Evolutionary conservation across 2,329 filamentous ascomycete genomes (phyloP).

Genomic region (Talaromyces atroroseus): DNA sequence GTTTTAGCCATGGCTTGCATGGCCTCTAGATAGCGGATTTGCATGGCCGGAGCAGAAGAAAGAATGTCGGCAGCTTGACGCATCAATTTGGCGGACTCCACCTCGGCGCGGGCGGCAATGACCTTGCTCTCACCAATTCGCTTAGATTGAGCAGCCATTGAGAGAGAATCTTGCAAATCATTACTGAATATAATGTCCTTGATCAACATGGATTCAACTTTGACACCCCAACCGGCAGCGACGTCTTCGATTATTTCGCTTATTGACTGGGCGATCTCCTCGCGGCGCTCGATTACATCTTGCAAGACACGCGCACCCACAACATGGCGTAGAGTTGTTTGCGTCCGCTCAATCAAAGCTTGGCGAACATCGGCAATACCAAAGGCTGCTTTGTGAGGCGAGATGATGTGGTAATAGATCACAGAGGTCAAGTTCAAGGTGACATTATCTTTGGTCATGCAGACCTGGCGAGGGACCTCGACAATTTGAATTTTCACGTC

Average conservation of each 20-base stretch:
- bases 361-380: slow-evolving; percentile 92
- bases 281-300: slow-evolving; percentile 95
- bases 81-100: slow-evolving; percentile 83
- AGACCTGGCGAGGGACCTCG: slow-evolving; percentile 89
- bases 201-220: slow-evolving; percentile 97
- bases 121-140: slow-evolving; percentile 98
- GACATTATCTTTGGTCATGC: slow-evolving; percentile 99
- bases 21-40: slow-evolving; percentile 94
- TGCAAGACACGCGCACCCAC: slow-evolving; percentile 92
- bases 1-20: slow-evolving; percentile 99
- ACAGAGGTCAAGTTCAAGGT: slow-evolving; percentile 89
- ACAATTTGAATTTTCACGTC: slow-evolving; percentile 99
- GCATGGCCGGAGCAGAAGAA: slow-evolving; percentile 89
- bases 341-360: slow-evolving; percentile 94
- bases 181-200: slow-evolving; percentile 98
- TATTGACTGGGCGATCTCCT: slow-evolving; percentile 93
- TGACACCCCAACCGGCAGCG: slow-evolving; percentile 86
- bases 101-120: slow-evolving; percentile 92
- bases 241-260: slow-evolving; percentile 97
- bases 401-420: slow-evolving; percentile 97
- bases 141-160: slow-evolving; percentile 98
- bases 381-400: slow-evolving; percentile 94
- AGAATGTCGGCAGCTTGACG: slow-evolving; percentile 91
- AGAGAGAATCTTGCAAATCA: slow-evolving; percentile 90
- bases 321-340: slow-evolving; percentile 94